These are phyloP conservation scores for Fusarium incarnatum DNA, from an alignment of 2,329 filamentous ascomycete species.

Conservation along the genomic window DNA sequence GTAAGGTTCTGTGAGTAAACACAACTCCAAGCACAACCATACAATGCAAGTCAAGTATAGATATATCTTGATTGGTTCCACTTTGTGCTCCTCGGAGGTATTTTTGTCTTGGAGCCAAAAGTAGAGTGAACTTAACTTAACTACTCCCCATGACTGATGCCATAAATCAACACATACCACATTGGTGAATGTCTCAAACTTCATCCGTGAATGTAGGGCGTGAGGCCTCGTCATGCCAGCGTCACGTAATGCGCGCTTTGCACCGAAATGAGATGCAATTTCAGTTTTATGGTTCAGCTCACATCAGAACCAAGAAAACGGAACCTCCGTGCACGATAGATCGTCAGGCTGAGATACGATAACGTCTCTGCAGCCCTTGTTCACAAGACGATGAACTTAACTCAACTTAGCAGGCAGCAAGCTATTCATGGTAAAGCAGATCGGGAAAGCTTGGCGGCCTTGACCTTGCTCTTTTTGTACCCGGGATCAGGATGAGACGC, in stretches of 20 bases:
- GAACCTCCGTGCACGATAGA: conserved; percentile 31
- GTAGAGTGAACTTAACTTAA: neutral
- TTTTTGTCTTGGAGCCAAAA: neutral
- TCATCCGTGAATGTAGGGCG: conserved; percentile 11
- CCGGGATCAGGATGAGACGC: conserved; percentile 45
- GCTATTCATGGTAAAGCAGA: conserved; percentile 13
- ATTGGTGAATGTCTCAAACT: conserved; percentile 25
- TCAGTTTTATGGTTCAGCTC: conserved; percentile 17
- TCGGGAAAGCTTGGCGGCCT: conserved; percentile 17
- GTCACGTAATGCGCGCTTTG: conserved; percentile 40
- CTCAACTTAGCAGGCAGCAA: conserved; percentile 13
- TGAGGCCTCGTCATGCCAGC: conserved; percentile 40
- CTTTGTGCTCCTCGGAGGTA: neutral
- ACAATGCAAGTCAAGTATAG: neutral
- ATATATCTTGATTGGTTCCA: neutral
- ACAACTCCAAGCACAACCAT: neutral
- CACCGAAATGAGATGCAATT: conserved; percentile 19
- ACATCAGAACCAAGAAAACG: conserved; percentile 11
- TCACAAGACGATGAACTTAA: neutral
- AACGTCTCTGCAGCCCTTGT: conserved; percentile 10
- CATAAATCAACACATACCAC: neutral
- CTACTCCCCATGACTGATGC: neutral
- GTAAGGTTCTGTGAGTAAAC: neutral
- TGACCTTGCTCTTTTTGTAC: conserved; percentile 18
- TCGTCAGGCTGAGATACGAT: conserved; percentile 21